Conservation (phyloP, 139 green algal genomes). For the Edaphochlamys debaryana region DNA sequence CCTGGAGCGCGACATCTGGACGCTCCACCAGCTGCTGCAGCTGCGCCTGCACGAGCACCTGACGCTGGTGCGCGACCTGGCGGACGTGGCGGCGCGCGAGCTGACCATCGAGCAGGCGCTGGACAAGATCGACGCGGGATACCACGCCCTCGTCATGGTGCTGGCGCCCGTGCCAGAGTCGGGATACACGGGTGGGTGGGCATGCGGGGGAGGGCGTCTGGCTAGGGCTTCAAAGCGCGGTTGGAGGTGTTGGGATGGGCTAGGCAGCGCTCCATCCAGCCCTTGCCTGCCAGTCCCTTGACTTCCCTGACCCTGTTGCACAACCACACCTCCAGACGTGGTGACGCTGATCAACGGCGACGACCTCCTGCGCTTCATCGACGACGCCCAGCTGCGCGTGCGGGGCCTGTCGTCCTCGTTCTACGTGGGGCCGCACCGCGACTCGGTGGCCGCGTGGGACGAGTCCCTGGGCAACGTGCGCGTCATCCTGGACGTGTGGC, state of each 20-base stretch:
- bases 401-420: conserved; percentile 38
- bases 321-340: conserved; percentile 34
- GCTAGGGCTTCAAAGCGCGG: too few relatives aligned
- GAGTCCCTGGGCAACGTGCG: conserved; percentile 55
- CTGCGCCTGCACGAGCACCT: conserved; percentile 41
- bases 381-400: conserved; percentile 54
- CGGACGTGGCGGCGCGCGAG: conserved; percentile 53
- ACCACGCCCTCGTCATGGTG: conserved; percentile 24
- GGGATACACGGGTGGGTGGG: conserved; percentile 24
- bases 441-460: conserved; percentile 40
- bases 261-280: too few relatives aligned
- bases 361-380: conserved; percentile 49
- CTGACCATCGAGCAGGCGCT: conserved; percentile 55
- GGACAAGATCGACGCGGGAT: conserved; percentile 36
- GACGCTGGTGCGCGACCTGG: conserved; percentile 48
- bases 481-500: conserved; percentile 53
- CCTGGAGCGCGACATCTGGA: conserved; percentile 41
- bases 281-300: too few relatives aligned
- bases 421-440: conserved; percentile 52
- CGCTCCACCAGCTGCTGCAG: conserved; percentile 45
- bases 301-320: too few relatives aligned
- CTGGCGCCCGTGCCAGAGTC: conserved; percentile 26
- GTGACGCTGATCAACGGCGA: conserved; percentile 47
- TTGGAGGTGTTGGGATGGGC: too few relatives aligned
- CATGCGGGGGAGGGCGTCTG: too few relatives aligned